Percentiles rank a stretch among this genome's conserved stretches.
Evolutionary conservation across 202 grass and related monocot genomes (phyloP).

Genomic region (Elaeis oleifera): DNA sequence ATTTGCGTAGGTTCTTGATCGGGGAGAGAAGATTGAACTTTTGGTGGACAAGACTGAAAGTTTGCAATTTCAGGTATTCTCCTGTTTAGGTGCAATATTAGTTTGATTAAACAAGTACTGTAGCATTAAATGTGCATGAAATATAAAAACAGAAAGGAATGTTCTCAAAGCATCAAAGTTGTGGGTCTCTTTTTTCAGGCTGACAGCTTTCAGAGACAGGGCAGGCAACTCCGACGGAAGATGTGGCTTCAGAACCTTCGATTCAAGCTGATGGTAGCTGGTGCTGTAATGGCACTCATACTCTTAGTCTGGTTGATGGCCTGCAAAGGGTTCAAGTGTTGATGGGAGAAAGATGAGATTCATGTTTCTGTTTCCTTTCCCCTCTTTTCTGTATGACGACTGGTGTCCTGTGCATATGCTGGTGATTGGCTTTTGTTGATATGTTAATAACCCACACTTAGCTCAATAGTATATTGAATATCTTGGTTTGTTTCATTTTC

Average conservation of each 20-base stretch:
- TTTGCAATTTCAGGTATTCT: conserved; percentile 80
- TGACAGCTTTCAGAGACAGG: conserved; percentile 92
- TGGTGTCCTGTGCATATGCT: too few species aligned
- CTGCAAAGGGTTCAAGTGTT: conserved; percentile 72
- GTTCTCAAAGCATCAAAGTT: too few species aligned
- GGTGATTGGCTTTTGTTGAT: too few species aligned
- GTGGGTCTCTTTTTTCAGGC: conserved; percentile 37
- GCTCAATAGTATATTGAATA: too few species aligned
- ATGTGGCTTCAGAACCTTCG: conserved; percentile 96
- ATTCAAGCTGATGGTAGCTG: conserved; percentile 81
- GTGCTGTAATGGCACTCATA: conserved; percentile 34
- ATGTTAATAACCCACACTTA: too few species aligned
- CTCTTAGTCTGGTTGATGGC: conserved; percentile 74
- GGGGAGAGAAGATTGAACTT: conserved; percentile 94
- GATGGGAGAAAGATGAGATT: background rate
- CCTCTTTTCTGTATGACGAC: too few species aligned
- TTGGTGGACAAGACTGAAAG: conserved; percentile 89
- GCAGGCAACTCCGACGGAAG: conserved; percentile 81
- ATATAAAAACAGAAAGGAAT: too few species aligned
- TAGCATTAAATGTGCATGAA: too few species aligned
- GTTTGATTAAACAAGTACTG: too few species aligned
- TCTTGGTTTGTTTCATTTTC: too few species aligned
- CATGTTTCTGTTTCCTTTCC: background rate
- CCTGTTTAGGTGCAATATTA: too few species aligned
- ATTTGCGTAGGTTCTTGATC: conserved; percentile 70